These are phyloP conservation scores for Coemansia sp. DNA, from an alignment of 192 early-diverging fungal species.

Conservation along the genomic window DNA sequence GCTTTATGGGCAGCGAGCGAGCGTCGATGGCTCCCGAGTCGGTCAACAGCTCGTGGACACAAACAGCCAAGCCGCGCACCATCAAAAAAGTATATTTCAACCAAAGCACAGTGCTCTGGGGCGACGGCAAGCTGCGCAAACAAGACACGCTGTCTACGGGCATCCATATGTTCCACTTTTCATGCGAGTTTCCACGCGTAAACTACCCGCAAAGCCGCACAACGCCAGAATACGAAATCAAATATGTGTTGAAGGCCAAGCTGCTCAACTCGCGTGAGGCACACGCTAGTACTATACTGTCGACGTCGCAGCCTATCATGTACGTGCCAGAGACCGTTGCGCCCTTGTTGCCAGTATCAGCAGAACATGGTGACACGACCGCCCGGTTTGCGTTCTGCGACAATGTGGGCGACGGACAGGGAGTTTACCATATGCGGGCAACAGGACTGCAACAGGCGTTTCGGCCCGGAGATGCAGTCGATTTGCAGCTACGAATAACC, in stretches of 20 bases:
- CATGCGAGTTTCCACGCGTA: constrained; percentile 49
- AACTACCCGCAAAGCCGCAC: constrained; percentile 46
- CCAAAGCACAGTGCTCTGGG: constrained; percentile 43
- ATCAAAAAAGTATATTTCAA: constrained; percentile 47
- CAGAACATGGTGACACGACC: not conserved
- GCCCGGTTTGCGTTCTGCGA: constrained; percentile 38
- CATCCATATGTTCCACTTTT: constrained; percentile 54
- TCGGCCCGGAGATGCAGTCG: constrained; percentile 35
- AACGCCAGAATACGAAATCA: constrained; percentile 38
- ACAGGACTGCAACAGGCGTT: constrained; percentile 43
- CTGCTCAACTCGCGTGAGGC: constrained; percentile 15
- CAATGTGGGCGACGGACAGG: constrained; percentile 20
- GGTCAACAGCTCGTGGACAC: constrained; percentile 24
- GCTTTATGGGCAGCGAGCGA: constrained; percentile 39
- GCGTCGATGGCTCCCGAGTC: constrained; percentile 38
- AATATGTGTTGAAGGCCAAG: constrained; percentile 38
- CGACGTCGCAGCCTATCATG: constrained; percentile 26
- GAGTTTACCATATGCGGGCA: constrained; percentile 32
- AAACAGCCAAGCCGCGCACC: constrained; percentile 19
- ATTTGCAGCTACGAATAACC: constrained; percentile 35
- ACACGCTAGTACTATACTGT: constrained; percentile 5
- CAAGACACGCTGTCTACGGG: constrained; percentile 16
- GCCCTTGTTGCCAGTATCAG: constrained; percentile 9
- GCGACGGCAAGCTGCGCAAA: constrained; percentile 30
- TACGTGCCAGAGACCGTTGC: constrained; percentile 46